Evolutionary conservation across 805 yeast species (phyloP), one percentile per base, ranked within the genome.

Genomic region (Monosporozyma unispora): DNA sequence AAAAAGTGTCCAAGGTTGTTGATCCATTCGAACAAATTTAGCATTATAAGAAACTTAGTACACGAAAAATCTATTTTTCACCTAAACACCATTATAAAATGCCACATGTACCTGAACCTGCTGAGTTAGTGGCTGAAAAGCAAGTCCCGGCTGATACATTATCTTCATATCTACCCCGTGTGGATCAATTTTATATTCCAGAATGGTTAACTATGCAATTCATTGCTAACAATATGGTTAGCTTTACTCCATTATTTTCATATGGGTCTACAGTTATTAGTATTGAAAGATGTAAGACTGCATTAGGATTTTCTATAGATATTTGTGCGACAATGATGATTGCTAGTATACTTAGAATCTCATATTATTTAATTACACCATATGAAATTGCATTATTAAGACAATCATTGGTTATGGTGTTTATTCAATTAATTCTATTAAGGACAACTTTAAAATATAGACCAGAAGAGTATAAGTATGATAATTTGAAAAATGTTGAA

Each of bases 321-420:
- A 86, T 90, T 10, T 90, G 96, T 67, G 90, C 88, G 6, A 87
- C 96, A 6, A 88, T 90, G 96, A 63, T 89, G 53, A 73, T 87
- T 54, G 82, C 96, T 0, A 77, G 88, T 40, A 77, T 81, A 4
- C 68, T 88, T 44, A 73, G 95, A 55, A 81, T 89, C 25, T 79
- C 80, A 49, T 89, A 87, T 69, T 90, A 84, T 70, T 64, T 84
- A 53, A 81, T 87, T 46, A 77, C 82, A 44, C 96, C 96, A 0
- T 89, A 82, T 62, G 96, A 89, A 63, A 65, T 77, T n/a, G 78
- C 95, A 2, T 67, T 89, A 40, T 70, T 89, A 41, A 69, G 91
- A 52, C 97, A 90, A 62, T 80, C 93, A 35, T 58, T 84, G 40
- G 78, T 87, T n/a, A 89, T 88, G 96, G 73, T 89, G n/a, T 73